Conservation (phyloP, 164 flowering plant species). For the Aristolochia contorta region DNA sequence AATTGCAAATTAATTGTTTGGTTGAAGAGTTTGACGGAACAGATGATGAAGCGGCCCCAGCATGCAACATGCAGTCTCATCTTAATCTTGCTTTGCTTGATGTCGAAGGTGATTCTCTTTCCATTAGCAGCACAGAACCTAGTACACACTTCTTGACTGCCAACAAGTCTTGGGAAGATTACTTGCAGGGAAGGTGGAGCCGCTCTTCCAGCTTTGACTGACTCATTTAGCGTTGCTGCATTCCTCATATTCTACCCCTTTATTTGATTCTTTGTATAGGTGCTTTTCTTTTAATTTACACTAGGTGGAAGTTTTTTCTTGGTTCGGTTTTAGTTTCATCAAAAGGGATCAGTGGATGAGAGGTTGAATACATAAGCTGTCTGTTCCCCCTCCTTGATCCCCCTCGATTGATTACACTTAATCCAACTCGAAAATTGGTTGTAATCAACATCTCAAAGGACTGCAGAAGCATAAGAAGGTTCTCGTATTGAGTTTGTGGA, state of each 20-base stretch:
- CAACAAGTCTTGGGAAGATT: constrained; percentile 58
- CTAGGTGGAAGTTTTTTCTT: background rate
- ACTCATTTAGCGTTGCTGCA: background rate
- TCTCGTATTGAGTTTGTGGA: too few species aligned
- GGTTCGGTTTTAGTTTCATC: background rate
- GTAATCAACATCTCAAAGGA: too few species aligned
- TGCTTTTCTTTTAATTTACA: constrained; percentile 1
- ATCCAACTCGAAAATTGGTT: too few species aligned
- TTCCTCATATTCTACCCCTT: background rate
- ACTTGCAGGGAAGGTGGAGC: constrained; percentile 81
- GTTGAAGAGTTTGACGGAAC: constrained; percentile 37
- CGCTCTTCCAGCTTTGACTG: constrained; percentile 80
- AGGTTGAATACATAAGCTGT: constrained; percentile 35
- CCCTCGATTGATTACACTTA: too few species aligned
- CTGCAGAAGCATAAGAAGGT: too few species aligned
- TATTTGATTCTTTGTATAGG: constrained; percentile 14
- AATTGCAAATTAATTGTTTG: constrained; percentile 31
- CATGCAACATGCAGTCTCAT: constrained; percentile 55
- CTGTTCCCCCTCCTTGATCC: constrained; percentile 36
- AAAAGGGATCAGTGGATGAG: constrained; percentile 47
- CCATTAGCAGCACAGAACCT: constrained; percentile 59
- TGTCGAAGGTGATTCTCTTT: constrained; percentile 64
- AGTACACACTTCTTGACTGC: constrained; percentile 16
- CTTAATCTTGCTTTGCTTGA: constrained; percentile 80
- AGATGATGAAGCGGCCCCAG: constrained; percentile 44